Conservation (phyloP, 495 filamentous ascomycete species). For the Durotheca rogersii region DNA sequence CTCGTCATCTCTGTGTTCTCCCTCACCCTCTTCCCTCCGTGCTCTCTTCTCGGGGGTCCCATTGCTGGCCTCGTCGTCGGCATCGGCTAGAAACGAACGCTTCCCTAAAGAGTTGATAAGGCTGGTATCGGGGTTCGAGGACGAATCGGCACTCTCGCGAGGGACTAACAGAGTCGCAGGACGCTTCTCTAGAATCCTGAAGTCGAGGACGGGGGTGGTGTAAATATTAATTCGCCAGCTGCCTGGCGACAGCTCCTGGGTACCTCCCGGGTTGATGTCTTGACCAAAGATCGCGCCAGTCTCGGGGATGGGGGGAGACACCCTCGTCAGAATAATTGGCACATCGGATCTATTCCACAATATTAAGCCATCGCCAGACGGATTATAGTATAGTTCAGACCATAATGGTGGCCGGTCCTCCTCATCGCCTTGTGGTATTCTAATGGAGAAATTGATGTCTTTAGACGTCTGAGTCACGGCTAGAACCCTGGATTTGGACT, state of each 20-base stretch:
- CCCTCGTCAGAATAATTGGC: conserved; percentile 43
- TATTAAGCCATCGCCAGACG: conserved; percentile 50
- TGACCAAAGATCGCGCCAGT: conserved; percentile 36
- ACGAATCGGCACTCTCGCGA: conserved; percentile 24
- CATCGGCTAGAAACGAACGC: conserved; percentile 43
- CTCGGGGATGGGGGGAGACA: conserved; percentile 33
- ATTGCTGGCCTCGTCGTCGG: conserved; percentile 31
- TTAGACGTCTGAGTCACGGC: conserved; percentile 51
- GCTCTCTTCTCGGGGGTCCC: conserved; percentile 40
- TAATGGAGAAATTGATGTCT: conserved; percentile 53
- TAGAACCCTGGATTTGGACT: conserved; percentile 47
- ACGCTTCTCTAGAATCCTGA: conserved; percentile 50
- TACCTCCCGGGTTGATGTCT: conserved; percentile 43
- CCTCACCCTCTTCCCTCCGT: conserved; percentile 34
- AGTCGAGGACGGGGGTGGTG: conserved; percentile 47
- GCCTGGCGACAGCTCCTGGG: conserved; percentile 45
- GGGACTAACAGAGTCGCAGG: conserved; percentile 36
- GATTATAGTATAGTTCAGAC: conserved; percentile 54
- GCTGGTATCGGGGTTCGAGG: conserved; percentile 33
- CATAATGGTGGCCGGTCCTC: conserved; percentile 42
- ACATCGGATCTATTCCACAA: conserved; percentile 48
- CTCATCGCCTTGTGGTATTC: conserved; percentile 45
- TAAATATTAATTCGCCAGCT: conserved; percentile 51
- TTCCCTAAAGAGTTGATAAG: conserved; percentile 43
- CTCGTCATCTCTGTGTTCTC: conserved; percentile 38